Base-by-base conservation (phyloP, 768 basidiomycete species). In the Rhodosporidiobolus odoratus region DNA sequence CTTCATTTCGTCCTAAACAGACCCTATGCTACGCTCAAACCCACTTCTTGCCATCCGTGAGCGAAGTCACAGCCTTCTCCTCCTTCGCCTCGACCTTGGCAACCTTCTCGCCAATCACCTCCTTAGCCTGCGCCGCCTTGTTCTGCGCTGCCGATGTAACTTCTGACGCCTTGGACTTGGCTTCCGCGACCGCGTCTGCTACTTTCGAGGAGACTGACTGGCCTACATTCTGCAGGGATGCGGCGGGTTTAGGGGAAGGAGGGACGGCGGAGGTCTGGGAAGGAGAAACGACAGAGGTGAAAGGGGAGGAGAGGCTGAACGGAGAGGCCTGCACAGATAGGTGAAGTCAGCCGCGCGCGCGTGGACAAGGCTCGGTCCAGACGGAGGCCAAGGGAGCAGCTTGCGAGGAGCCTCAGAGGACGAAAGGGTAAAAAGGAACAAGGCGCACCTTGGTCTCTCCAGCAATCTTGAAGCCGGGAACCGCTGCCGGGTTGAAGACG, bases 401-500 rank as follows among this genome's bases (percentile, higher is more conserved):
- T 50, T 8, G 9, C 48, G 12, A 23, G 7, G 21, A 23, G 12
- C 23, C n/a, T 35, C 32, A 34, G 23, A 30, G 52, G 8, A 23
- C n/a, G 52, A 30, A 53, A 30, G 27, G 27, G n/a, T 25, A 30
- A 30, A 19, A 59, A 25, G 30, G n/a, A 30, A 41, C 3, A 19
- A n/a, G 0, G 27, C 52, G 40, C 35, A 65, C 59, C 50, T 63
- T 57, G 30, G n/a, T 13, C 27, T 71, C 59, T 19, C 64, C 69
- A 12, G 63, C 63, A 30, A 74, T 56, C 15, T 40, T 41, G 67
- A 66, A 75, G 69, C 92, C 92, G 27, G 91, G 87, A 79, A 92
- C 85, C 76, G 91, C 85, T 58, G 92, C 88, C 27, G 91, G 89
- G 81, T 92, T 92, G 86, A 94, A 95, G 23, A 89, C 88, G 59